Percentiles rank a stretch among this genome's conserved stretches.
Conservation (phyloP, 2,329 filamentous ascomycete species). For the Ophiostoma triangulosporum region DNA sequence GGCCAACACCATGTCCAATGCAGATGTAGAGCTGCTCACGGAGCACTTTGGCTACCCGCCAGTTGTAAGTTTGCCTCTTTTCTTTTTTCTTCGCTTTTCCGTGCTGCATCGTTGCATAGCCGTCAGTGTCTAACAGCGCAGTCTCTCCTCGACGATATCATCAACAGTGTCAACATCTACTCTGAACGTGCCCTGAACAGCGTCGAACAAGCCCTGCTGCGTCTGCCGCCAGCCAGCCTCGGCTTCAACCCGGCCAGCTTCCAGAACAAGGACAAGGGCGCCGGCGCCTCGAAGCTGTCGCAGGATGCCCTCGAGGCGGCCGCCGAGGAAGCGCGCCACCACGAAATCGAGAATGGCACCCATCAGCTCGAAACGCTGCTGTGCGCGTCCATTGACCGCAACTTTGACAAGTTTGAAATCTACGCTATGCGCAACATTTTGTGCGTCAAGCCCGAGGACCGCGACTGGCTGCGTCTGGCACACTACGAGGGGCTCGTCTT, state of each 20-base stretch:
- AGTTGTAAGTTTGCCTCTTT: constrained; percentile 46
- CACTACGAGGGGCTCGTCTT: constrained; percentile 67
- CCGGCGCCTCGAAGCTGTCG: constrained; percentile 4
- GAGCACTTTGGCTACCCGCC: constrained; percentile 95
- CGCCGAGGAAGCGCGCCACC: constrained; percentile 35
- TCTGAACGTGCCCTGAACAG: constrained; percentile 81
- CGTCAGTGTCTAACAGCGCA: constrained; percentile 27
- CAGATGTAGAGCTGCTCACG: constrained; percentile 61
- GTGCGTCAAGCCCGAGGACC: constrained; percentile 52
- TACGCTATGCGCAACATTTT: constrained; percentile 81
- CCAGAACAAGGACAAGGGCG: constrained; percentile 9
- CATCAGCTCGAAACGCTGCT: constrained; percentile 74
- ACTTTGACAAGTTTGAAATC: constrained; percentile 78
- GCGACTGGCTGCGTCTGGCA: constrained; percentile 64
- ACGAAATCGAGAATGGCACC: constrained; percentile 79
- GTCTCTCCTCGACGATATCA: constrained; percentile 94
- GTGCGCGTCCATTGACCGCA: constrained; percentile 68
- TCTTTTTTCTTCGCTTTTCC: background rate
- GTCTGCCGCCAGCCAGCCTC: constrained; percentile 58
- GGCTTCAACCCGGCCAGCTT: constrained; percentile 52
- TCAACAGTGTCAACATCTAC: constrained; percentile 90
- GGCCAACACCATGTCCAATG: constrained; percentile 19
- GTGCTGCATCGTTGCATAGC: too few relatives aligned
- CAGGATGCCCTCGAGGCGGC: constrained; percentile 9
- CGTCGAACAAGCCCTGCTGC: constrained; percentile 69